Percentiles rank a stretch among this genome's conserved stretches.
Conservation (phyloP, 139 green algal genomes). For the Chlamydomonas schloesseri region DNA sequence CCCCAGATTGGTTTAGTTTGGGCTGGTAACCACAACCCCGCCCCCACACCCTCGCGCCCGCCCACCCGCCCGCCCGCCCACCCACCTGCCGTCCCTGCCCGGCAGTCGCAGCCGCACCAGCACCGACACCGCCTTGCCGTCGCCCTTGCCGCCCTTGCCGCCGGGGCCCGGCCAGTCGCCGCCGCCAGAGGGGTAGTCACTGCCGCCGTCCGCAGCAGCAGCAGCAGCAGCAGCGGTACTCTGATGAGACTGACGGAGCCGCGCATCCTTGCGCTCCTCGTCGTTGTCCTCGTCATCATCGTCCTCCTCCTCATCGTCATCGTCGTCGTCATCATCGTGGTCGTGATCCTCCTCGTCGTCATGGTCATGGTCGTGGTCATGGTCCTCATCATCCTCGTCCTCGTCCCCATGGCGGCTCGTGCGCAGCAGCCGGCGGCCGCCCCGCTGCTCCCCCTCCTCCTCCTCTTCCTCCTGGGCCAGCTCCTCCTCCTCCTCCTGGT, state of each 20-base stretch:
- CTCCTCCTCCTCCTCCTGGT: not conserved
- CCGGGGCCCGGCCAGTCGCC: constrained; percentile 3
- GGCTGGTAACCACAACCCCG: no score
- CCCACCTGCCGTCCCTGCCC: not conserved
- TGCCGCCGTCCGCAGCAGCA: not conserved
- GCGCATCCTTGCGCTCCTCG: no score
- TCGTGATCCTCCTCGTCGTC: not conserved
- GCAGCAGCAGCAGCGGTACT: not conserved
- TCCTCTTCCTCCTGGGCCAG: not conserved
- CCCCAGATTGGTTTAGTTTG: no score
- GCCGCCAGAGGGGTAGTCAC: constrained; percentile 15
- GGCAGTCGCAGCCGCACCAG: constrained; percentile 13
- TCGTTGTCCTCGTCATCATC: not conserved
- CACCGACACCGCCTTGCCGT: not conserved
- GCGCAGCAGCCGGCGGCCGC: not conserved
- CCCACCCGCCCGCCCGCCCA: not conserved
- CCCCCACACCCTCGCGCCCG: no score
- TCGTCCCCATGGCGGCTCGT: not conserved
- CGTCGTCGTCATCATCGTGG: not conserved
- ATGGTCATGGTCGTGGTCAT: not conserved
- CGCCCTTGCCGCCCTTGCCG: not conserved
- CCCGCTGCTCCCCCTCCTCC: not conserved
- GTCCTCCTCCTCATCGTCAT: not conserved
- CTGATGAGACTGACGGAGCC: no score
- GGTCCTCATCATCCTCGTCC: not conserved